Evolutionary conservation across 495 filamentous ascomycete species (phyloP), one percentile per base, ranked within the genome.

Genomic region (Podospora appendiculata): DNA sequence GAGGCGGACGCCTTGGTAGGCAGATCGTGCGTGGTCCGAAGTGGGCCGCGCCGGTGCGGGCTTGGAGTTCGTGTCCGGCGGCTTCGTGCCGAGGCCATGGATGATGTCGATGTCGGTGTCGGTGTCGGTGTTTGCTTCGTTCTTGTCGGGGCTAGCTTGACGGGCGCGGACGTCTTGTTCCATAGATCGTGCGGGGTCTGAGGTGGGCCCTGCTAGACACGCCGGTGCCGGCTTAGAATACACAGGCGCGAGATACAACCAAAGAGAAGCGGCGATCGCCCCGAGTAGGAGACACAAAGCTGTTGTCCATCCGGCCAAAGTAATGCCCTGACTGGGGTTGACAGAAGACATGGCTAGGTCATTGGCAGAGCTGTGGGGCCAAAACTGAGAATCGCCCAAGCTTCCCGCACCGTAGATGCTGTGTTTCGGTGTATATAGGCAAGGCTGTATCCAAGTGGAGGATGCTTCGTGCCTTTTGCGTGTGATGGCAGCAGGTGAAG

Each of bases 51-150:
- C n/a, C n/a, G n/a, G n/a, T n/a, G n/a, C n/a, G n/a, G n/a, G n/a
- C n/a, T n/a, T n/a, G n/a, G n/a, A n/a, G n/a, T n/a, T n/a, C n/a
- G n/a, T n/a, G n/a, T n/a, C n/a, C n/a, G n/a, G n/a, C n/a, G n/a
- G n/a, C n/a, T n/a, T n/a, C n/a, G n/a, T n/a, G n/a, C n/a, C n/a
- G n/a, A n/a, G n/a, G n/a, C n/a, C n/a, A n/a, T n/a, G n/a, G n/a
- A n/a, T n/a, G n/a, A n/a, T n/a, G n/a, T n/a, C n/a, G n/a, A n/a
- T n/a, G n/a, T n/a, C n/a, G n/a, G n/a, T n/a, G n/a, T n/a, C n/a
- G n/a, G n/a, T 57, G 33, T 41, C 47, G 40, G 50, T 45, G 55
- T 54, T 56, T 40, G 45, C 53, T 49, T 55, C n/a, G n/a, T n/a
- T n/a, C n/a, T n/a, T n/a, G n/a, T n/a, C n/a, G n/a, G n/a, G n/a